A percentile compares a stretch with the other conserved stretches of the same genome.
These are phyloP conservation scores for Parastagonospora avenae DNA, from an alignment of 2,329 filamentous ascomycete genomes.

Conservation along the genomic window DNA sequence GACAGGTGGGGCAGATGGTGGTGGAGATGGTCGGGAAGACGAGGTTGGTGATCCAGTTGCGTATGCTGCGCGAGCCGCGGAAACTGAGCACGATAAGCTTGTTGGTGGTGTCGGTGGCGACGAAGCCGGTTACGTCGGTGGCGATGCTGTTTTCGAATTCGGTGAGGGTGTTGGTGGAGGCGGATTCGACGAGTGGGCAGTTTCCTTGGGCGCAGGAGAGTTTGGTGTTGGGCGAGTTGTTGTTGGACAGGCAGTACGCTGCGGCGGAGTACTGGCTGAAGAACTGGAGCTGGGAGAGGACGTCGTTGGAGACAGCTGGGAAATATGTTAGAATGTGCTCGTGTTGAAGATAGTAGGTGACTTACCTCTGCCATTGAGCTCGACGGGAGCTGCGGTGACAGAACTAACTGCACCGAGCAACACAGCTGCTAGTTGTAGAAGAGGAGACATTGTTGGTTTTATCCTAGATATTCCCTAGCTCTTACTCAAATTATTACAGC, in stretches of 20 bases:
- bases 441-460: slow-evolving; percentile 19
- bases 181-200: slow-evolving; percentile 55
- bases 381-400: slow-evolving; percentile 33
- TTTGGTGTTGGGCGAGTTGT: slow-evolving; percentile 51
- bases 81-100: slow-evolving; percentile 64
- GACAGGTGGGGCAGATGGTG: slow-evolving; percentile 54
- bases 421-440: slow-evolving; percentile 22
- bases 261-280: slow-evolving; percentile 60
- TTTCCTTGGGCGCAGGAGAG: slow-evolving; percentile 53
- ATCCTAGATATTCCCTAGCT: slow-evolving; percentile 7
- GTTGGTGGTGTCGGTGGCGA: slow-evolving; percentile 54
- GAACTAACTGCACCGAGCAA: slow-evolving; percentile 26
- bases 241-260: slow-evolving; percentile 58
- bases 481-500: background rate
- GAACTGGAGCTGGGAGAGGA: slow-evolving; percentile 51
- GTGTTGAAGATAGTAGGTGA: background rate
- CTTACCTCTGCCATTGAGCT: slow-evolving; percentile 36
- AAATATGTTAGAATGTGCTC: background rate
- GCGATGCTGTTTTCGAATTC: slow-evolving; percentile 54
- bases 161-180: slow-evolving; percentile 51
- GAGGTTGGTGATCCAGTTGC: slow-evolving; percentile 67
- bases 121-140: slow-evolving; percentile 54
- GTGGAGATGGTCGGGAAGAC: slow-evolving; percentile 50
- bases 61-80: slow-evolving; percentile 63
- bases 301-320: slow-evolving; percentile 46